phyloP scores from a whole-genome alignment of 768 basidiomycete genomes.

The Atractiella rhizophila region DNA sequence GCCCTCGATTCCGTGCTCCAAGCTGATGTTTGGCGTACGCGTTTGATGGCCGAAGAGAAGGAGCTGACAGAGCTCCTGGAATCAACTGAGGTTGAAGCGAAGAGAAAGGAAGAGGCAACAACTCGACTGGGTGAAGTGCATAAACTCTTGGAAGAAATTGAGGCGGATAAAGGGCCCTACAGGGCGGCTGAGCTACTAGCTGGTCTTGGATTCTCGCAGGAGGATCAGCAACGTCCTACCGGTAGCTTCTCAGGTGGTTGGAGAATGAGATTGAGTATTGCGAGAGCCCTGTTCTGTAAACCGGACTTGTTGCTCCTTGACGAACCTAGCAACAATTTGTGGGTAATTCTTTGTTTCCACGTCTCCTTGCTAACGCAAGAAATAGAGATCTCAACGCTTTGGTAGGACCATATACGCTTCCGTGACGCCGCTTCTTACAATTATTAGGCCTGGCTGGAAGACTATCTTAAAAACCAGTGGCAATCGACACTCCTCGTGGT shows the following conservation, averaged over 20 bases:
- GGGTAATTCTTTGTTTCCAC: background rate
- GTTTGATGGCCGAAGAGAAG: conserved; percentile 59
- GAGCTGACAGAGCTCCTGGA: conserved; percentile 42
- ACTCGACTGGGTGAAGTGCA: conserved; percentile 69
- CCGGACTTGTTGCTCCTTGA: conserved; percentile 28
- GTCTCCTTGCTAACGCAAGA: background rate
- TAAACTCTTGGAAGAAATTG: conserved; percentile 77
- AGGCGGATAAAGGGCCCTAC: conserved; percentile 89
- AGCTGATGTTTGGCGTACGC: conserved; percentile 97
- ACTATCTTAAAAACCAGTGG: conserved; percentile 17
- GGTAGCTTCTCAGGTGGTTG: conserved; percentile 36
- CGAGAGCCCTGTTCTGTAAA: conserved; percentile 87
- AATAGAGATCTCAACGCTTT: conserved; percentile 43
- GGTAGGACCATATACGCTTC: conserved; percentile 27
- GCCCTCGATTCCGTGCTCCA: conserved; percentile 90
- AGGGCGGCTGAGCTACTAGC: conserved; percentile 69
- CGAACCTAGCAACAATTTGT: conserved; percentile 13
- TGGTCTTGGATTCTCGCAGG: conserved; percentile 74
- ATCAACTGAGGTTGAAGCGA: conserved; percentile 3
- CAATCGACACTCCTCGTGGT: conserved; percentile 24
- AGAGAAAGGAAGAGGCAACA: conserved; percentile 21
- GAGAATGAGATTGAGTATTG: conserved; percentile 93
- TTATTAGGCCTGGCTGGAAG: conserved; percentile 10
- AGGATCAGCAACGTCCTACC: conserved; percentile 42
- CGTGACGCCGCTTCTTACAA: background rate